phyloP scores from a whole-genome alignment of 306 rosid genomes.

The Casuarina cunninghamiana region DNA sequence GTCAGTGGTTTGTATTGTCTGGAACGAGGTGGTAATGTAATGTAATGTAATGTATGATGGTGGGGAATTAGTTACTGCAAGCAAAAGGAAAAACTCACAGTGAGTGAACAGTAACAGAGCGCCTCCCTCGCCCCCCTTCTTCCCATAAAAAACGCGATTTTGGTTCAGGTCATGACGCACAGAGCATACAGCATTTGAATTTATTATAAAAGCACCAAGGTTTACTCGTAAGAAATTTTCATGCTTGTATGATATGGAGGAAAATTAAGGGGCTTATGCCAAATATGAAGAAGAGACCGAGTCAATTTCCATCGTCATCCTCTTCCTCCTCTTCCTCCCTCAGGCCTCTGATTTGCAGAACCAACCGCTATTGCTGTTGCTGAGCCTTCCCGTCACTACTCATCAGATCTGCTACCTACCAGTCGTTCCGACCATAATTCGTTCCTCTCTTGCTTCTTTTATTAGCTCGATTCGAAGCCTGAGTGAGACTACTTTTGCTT shows the following conservation, averaged over 20 bases:
- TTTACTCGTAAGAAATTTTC: not conserved
- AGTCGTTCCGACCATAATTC: not conserved
- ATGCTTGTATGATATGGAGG: not conserved
- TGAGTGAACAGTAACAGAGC: not conserved
- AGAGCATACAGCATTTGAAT: not conserved
- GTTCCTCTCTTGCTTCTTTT: not conserved
- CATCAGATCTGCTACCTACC: conserved; percentile 28
- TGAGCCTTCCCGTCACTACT: not conserved
- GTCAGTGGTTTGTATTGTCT: not conserved
- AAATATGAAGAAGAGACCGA: not conserved
- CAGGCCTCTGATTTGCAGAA: not conserved
- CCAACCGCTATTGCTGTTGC: not conserved
- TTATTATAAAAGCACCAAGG: not conserved
- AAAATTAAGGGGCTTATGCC: not conserved
- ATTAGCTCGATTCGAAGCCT: not conserved
- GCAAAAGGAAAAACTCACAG: not conserved
- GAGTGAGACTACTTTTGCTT: not conserved
- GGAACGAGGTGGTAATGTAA: not conserved
- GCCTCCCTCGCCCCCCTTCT: not conserved
- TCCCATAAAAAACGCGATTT: not conserved
- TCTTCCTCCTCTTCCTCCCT: not conserved
- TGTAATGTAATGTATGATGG: not conserved
- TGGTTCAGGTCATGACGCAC: not conserved
- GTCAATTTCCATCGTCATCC: conserved; percentile 1
- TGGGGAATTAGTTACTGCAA: not conserved